Evolutionary conservation across 345 rosid species (phyloP), one percentile per base, ranked within the genome.

Genomic region (Brassica nigra): DNA sequence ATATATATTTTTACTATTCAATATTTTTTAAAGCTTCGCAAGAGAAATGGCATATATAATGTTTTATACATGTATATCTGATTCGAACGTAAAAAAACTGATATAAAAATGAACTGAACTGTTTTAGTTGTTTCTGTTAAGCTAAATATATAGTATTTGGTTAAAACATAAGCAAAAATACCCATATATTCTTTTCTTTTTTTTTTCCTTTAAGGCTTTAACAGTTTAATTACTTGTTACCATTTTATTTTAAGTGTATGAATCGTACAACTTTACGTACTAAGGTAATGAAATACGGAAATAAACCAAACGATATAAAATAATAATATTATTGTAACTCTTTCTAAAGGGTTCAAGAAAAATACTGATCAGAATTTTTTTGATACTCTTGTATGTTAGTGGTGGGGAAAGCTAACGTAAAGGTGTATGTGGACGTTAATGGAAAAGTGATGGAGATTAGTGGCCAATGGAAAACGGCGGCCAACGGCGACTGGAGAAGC

Each of bases 401-500:
- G 77, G 65, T 66, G 39, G 93, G 89, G 72, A 86, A 74, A 68
- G 83, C 66, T 47, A 85, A 78, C 62, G 80, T 85, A 27, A 81
- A 76, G 66, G 69, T 91, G 64, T 83, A 77, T 52, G 86, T 86
- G 3, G 95, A 90, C 70, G 47, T 34, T 49, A 84, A 89, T 6
- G 93, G 88, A 72, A 90, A 90, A 84, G 83, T 87, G 61, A 69
- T 94, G 87, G 97, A 94, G 74, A 90, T 94, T 23, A 86, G 89
- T 78, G 97, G 92, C 71, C 89, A 81, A 58, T 89, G 90, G 91
- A 85, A 85, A 64, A 61, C 44, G 33, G 83, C 79, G 73, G 11
- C 71, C 1, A 87, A 82, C 79, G 36, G 82, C 75, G 97, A 94
- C 47, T 94, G 97, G 97, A 89, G 91, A 80, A 87, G 85, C 70